These are phyloP conservation scores for Pseudogymnoascus sp. DNA, from an alignment of 2,329 filamentous ascomycete genomes.

Conservation along the genomic window DNA sequence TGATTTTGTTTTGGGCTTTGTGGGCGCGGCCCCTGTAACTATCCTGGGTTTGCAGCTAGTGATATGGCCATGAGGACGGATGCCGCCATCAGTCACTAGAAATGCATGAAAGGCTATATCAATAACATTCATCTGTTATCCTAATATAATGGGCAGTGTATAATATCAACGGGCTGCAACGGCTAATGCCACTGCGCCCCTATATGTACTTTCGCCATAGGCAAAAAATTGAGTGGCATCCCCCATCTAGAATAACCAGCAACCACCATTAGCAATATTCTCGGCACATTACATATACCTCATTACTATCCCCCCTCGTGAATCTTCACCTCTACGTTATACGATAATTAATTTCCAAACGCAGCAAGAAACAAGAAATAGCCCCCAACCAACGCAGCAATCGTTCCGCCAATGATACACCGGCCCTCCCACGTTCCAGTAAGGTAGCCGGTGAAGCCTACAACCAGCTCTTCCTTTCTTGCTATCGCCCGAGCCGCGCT, in stretches of 20 bases:
- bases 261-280: not conserved
- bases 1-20: not conserved
- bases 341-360: slow-evolving; percentile 9
- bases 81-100: not conserved
- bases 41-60: not conserved
- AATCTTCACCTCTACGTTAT: not conserved
- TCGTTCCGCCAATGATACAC: slow-evolving; percentile 22
- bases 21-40: not conserved
- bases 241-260: not conserved
- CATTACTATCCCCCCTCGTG: not conserved
- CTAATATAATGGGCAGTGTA: slow-evolving; percentile 6
- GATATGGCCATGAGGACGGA: not conserved
- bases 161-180: not conserved
- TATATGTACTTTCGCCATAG: not conserved
- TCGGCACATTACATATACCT: not conserved
- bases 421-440: slow-evolving; percentile 27
- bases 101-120: not conserved
- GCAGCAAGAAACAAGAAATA: slow-evolving; percentile 22
- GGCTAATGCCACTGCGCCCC: not conserved
- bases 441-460: slow-evolving; percentile 45
- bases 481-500: slow-evolving; percentile 43
- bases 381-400: slow-evolving; percentile 23
- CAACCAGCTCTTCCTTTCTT: slow-evolving; percentile 48
- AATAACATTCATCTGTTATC: not conserved
- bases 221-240: not conserved